Evolutionary conservation across 2,329 filamentous ascomycete species (phyloP).

Genomic region (Teratosphaeriaceae sp.): DNA sequence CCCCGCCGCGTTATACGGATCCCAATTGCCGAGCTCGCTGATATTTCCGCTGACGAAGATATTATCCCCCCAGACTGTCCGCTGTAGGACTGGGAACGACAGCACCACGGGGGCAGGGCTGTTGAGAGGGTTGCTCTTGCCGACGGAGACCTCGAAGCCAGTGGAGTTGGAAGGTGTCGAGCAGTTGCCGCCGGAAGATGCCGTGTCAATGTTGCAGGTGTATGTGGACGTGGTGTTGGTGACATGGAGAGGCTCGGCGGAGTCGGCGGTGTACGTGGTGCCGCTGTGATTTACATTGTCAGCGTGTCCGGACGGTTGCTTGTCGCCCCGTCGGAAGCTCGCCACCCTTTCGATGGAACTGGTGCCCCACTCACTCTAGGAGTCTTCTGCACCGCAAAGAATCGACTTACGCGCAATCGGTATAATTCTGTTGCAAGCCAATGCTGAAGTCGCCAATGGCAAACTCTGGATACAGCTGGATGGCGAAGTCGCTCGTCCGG

Average conservation of each 20-base stretch:
- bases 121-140: not conserved
- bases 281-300: not conserved
- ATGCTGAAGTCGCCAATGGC: constrained; percentile 24
- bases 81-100: constrained; percentile 11
- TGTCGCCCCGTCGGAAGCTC: too few relatives aligned
- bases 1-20: constrained; percentile 44
- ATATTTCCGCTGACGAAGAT: constrained; percentile 60
- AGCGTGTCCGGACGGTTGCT: not conserved
- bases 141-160: not conserved
- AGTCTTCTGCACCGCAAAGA: too few relatives aligned
- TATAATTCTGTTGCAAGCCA: constrained; percentile 17
- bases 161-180: not conserved
- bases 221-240: constrained; percentile 10
- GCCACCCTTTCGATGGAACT: too few relatives aligned
- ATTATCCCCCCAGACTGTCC: constrained; percentile 53
- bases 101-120: not conserved
- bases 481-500: constrained; percentile 13
- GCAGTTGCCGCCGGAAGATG: constrained; percentile 21
- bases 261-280: not conserved
- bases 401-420: constrained; percentile 7
- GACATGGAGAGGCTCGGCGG: constrained; percentile 1
- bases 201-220: constrained; percentile 21
- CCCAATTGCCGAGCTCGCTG: constrained; percentile 55
- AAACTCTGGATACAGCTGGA: constrained; percentile 21
- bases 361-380: too few relatives aligned